phyloP scores from a whole-genome alignment of 768 basidiomycete genomes.

The Paxillus involutus region DNA sequence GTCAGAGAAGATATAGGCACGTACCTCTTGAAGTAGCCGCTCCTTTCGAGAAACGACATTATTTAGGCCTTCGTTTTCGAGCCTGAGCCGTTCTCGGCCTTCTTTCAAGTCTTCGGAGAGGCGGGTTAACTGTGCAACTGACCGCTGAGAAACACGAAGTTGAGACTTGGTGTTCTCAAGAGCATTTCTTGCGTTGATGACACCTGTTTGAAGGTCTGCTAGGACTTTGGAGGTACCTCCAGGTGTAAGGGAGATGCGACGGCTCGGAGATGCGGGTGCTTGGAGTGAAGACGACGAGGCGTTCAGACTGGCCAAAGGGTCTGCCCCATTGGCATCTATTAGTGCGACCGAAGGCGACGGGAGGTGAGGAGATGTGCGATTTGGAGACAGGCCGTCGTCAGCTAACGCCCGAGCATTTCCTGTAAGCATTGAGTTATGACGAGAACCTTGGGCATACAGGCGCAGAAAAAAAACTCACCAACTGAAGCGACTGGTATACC shows the following conservation, averaged over 20 bases:
- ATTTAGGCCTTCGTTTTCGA: slow-evolving; percentile 87
- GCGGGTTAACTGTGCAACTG: slow-evolving; percentile 79
- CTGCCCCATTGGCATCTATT: slow-evolving; percentile 35
- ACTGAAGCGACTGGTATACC: slow-evolving; percentile 79
- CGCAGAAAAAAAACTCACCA: slow-evolving; percentile 47
- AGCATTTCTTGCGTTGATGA: slow-evolving; percentile 74
- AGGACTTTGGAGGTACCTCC: slow-evolving; percentile 86
- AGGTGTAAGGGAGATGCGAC: slow-evolving; percentile 62
- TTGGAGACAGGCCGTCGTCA: slow-evolving; percentile 58
- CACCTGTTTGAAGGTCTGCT: slow-evolving; percentile 83
- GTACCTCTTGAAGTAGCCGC: slow-evolving; percentile 79
- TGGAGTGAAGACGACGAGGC: slow-evolving; percentile 38
- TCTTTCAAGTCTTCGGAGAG: slow-evolving; percentile 91
- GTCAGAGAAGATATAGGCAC: slow-evolving; percentile 9
- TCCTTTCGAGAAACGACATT: slow-evolving; percentile 89
- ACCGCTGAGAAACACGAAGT: slow-evolving; percentile 75
- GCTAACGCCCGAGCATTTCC: slow-evolving; percentile 84
- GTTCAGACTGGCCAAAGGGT: slow-evolving; percentile 27
- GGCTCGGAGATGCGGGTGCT: slow-evolving; percentile 49
- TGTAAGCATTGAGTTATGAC: slow-evolving; percentile 32
- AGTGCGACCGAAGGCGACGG: slow-evolving; percentile 30
- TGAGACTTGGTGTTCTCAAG: slow-evolving; percentile 87
- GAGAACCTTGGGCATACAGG: slow-evolving; percentile 13
- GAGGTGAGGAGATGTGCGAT: slow-evolving; percentile 30
- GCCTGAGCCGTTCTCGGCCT: slow-evolving; percentile 72